These are phyloP conservation scores for Vanrija sp. DNA, from an alignment of 1,284 basidiomycete species.

Conservation along the genomic window DNA sequence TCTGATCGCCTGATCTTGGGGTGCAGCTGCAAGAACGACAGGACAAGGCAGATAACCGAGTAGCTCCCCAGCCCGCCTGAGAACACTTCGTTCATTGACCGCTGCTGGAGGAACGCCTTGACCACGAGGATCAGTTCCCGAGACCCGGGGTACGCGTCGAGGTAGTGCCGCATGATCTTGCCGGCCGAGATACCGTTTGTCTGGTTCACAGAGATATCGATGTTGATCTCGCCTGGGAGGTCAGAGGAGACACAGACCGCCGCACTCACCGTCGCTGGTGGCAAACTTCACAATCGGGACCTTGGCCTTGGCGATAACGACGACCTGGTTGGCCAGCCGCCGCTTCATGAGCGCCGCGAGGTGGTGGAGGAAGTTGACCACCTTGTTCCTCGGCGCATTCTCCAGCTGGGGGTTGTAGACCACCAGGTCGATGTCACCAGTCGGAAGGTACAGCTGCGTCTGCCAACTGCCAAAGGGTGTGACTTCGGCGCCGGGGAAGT, in stretches of 20 bases:
- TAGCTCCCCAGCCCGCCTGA: constrained; percentile 93
- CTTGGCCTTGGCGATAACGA: constrained; percentile 81
- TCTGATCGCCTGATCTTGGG: constrained; percentile 86
- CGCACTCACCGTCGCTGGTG: constrained; percentile 58
- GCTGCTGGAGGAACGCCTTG: constrained; percentile 84
- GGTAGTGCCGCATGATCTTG: constrained; percentile 74
- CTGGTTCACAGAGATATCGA: constrained; percentile 89
- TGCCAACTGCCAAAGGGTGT: constrained; percentile 88
- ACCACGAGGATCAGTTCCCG: constrained; percentile 77
- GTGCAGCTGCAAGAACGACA: constrained; percentile 94
- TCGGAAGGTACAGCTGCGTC: constrained; percentile 90
- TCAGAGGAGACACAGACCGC: neutral
- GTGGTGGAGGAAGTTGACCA: constrained; percentile 46
- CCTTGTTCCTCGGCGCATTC: constrained; percentile 30
- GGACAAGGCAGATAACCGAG: constrained; percentile 85
- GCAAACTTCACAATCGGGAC: constrained; percentile 93
- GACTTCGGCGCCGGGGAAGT: constrained; percentile 77
- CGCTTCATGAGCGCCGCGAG: constrained; percentile 49
- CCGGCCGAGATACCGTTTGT: constrained; percentile 77
- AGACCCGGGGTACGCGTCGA: constrained; percentile 69
- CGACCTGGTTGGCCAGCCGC: constrained; percentile 56
- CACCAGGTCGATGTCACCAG: constrained; percentile 65
- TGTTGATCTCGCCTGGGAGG: constrained; percentile 65
- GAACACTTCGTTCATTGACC: constrained; percentile 95
- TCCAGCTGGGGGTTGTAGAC: constrained; percentile 42